Base-by-base conservation (phyloP, 768 basidiomycete genomes). In the Trametes cingulata region DNA sequence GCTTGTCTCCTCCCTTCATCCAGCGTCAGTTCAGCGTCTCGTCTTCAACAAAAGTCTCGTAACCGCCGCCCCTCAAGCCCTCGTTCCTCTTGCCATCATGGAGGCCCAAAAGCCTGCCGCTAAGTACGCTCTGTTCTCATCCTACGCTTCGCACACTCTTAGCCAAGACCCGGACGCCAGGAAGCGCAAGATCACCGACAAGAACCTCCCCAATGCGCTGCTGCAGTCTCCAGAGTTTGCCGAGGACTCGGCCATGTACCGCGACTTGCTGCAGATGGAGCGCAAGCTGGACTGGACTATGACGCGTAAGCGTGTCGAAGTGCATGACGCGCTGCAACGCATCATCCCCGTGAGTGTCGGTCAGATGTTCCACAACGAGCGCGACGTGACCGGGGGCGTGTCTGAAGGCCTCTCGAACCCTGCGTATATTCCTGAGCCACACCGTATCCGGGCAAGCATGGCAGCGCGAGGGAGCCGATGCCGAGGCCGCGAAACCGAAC, bases 261-360 rank as follows among this genome's bases (percentile, higher is more conserved):
- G 87, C 60, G 87, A 91, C 67, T 77, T 97, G 40, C 73, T 95
- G 25, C 88, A 90, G 64, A 92, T 92, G 85, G 95, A 97, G 71
- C 83, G 90, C 58, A 91, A 89, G 71, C 77, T 98, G 15, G 95
- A 98, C 73, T 97, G 95, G 95, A 95, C 93, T 3, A 89, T 95
- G 80, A 86, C 85, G 70, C 80, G 95, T 71, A 96, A 96, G 75
- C 85, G 82, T 66, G 88, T 88, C 10, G 95, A 98, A 71, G 86
- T 98, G 33, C 91, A 94, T 69, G 95, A 98, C 69, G 86, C 93
- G n/a, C 70, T 95, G 46, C 82, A 82, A 20, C 82, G 88, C 58
- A 86, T 83, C 35, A 85, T 89, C 19, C 84, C 86, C 5, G 94
- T 93, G 63, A 61, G 80, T 73, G 4, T 6, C 19, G 27, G 2